Evolutionary conservation across 2,329 filamentous ascomycete genomes (phyloP).

Genomic region (Chrysoporthe cubensis): DNA sequence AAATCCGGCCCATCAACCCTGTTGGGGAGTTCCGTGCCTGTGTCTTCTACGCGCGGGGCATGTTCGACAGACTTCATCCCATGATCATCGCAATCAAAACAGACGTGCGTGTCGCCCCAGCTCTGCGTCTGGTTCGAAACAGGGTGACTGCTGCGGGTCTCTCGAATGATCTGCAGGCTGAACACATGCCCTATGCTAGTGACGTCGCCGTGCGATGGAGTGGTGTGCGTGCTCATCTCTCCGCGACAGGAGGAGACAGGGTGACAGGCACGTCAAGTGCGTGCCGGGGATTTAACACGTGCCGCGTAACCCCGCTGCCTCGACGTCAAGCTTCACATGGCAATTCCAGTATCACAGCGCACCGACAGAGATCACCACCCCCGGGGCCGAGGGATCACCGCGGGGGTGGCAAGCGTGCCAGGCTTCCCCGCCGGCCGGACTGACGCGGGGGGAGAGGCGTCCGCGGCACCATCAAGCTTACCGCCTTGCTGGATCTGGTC

Average conservation of each 20-base stretch:
- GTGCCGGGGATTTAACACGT: not conserved
- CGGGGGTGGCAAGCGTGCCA: not conserved
- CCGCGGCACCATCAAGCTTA: not conserved
- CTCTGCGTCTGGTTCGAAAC: not conserved
- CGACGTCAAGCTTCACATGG: not conserved
- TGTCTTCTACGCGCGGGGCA: not conserved
- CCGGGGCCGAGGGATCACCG: not conserved
- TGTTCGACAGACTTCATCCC: not conserved
- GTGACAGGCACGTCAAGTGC: no score
- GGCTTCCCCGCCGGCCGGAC: constrained; percentile 2
- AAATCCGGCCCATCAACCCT: no score
- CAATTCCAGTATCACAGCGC: not conserved
- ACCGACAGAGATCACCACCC: not conserved
- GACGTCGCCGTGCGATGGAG: not conserved
- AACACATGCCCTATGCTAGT: not conserved
- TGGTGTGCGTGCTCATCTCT: not conserved
- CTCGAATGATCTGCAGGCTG: not conserved
- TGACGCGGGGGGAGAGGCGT: not conserved
- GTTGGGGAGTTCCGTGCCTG: not conserved
- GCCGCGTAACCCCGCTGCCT: not conserved
- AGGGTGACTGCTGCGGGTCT: constrained; percentile 1
- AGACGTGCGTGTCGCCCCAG: not conserved
- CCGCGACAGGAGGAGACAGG: no score
- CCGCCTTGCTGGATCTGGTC: not conserved
- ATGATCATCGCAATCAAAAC: not conserved